A percentile compares a stretch with the other conserved stretches of the same genome.
These are phyloP conservation scores for Malania oleifera DNA, from an alignment of 164 flowering plant species.

Conservation along the genomic window DNA sequence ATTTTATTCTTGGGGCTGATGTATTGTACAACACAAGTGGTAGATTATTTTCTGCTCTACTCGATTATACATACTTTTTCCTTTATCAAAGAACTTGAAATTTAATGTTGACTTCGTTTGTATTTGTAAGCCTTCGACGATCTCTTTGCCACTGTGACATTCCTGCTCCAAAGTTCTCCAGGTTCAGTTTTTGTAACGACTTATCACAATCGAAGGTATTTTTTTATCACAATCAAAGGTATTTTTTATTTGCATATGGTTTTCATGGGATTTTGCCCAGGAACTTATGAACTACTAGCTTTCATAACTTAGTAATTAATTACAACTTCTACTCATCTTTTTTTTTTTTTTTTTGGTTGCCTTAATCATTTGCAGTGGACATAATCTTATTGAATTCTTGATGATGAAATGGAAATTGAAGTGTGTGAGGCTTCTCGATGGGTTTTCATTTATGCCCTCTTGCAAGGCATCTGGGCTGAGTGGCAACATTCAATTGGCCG, in stretches of 20 bases:
- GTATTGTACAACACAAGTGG: slow-evolving; percentile 80
- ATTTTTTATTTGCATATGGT: background rate
- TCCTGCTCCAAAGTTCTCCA: slow-evolving; percentile 66
- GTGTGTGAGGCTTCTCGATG: slow-evolving; percentile 75
- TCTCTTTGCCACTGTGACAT: slow-evolving; percentile 87
- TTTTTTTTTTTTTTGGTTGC: background rate
- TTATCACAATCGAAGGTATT: slow-evolving; percentile 84
- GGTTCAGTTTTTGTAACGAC: slow-evolving; percentile 81
- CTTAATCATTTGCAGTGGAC: slow-evolving; percentile 54
- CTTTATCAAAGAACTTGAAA: background rate
- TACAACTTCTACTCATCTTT: background rate
- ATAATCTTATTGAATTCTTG: slow-evolving; percentile 87
- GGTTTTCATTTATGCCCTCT: slow-evolving; percentile 77
- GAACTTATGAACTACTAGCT: background rate
- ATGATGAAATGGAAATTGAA: slow-evolving; percentile 94
- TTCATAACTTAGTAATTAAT: background rate
- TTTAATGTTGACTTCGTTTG: slow-evolving; percentile 7
- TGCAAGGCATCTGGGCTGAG: slow-evolving; percentile 49
- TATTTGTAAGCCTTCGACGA: slow-evolving; percentile 65
- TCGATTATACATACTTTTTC: background rate
- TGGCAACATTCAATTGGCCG: slow-evolving; percentile 82
- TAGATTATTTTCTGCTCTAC: slow-evolving; percentile 19
- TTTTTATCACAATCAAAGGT: background rate
- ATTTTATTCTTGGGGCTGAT: slow-evolving; percentile 88
- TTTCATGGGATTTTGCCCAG: background rate